Conservation (phyloP, 1,139 yeast genomes). For the Petasospora rhodanensis region DNA sequence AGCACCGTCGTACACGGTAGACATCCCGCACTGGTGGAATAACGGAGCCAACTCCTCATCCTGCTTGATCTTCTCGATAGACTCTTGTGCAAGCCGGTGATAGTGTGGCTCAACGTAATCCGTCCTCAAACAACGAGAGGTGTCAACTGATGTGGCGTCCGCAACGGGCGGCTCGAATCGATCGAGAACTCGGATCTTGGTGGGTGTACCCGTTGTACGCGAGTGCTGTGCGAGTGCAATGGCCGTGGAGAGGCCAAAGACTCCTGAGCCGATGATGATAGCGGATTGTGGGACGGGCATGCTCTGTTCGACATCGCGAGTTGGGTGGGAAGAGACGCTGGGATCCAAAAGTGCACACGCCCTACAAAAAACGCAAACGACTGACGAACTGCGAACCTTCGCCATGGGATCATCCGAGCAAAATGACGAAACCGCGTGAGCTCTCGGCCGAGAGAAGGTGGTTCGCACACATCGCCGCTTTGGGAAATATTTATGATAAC, state of each 20-base stretch:
- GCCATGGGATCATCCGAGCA: too few relatives aligned
- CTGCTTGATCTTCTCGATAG: conserved; percentile 13
- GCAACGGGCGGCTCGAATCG: conserved; percentile 30
- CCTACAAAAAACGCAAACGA: too few relatives aligned
- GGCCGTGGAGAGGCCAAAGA: conserved; percentile 40
- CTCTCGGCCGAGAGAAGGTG: too few relatives aligned
- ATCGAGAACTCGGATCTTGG: conserved; percentile 30
- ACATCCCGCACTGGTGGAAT: conserved; percentile 10
- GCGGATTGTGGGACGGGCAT: conserved; percentile 14
- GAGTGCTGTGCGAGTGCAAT: conserved; percentile 28
- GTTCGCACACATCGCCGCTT: too few relatives aligned
- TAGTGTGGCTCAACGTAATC: conserved; percentile 36
- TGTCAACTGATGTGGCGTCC: conserved; percentile 37
- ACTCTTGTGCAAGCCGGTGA: conserved; percentile 34
- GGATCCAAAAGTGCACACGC: too few relatives aligned
- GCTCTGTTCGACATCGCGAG: background rate
- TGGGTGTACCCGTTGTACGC: conserved; percentile 6
- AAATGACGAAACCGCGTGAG: too few relatives aligned
- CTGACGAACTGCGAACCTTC: too few relatives aligned
- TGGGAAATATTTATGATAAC: too few relatives aligned
- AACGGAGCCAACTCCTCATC: conserved; percentile 1
- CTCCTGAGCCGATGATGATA: conserved; percentile 41
- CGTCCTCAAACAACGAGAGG: conserved; percentile 37
- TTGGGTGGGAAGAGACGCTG: conserved; percentile 3
- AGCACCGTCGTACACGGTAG: conserved; percentile 7